Evolutionary conservation across 352 stramenopile genomes (phyloP).

Genomic region (Thalassiosira allenii): DNA sequence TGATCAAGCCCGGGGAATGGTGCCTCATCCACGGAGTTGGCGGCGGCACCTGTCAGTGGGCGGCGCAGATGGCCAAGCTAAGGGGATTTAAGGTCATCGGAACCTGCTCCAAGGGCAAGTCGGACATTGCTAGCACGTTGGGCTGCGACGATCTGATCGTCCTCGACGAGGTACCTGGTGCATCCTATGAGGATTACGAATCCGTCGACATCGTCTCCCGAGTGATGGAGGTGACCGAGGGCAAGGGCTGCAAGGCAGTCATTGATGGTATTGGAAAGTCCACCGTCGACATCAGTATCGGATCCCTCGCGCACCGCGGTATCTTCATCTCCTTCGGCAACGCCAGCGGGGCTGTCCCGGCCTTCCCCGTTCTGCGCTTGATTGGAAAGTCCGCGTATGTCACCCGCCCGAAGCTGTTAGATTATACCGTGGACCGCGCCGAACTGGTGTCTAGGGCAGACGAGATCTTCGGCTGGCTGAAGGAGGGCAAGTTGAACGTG

Average conservation of each 20-base stretch:
- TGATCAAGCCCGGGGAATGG: conserved; percentile 84
- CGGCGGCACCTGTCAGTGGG: conserved; percentile 86
- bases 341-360: conserved; percentile 83
- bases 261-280: conserved; percentile 86
- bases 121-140: conserved; percentile 58
- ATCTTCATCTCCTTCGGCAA: conserved; percentile 88
- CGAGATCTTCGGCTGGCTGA: conserved; percentile 84
- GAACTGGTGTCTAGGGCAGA: conserved; percentile 77
- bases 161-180: conserved; percentile 63
- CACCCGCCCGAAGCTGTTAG: conserved; percentile 84
- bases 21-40: conserved; percentile 85
- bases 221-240: conserved; percentile 84
- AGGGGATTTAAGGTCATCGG: conserved; percentile 85
- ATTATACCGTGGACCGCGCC: conserved; percentile 78
- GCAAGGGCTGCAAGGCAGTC: conserved; percentile 76
- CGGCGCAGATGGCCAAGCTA: conserved; percentile 85
- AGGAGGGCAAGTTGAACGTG: conserved; percentile 83
- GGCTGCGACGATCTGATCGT: conserved; percentile 83
- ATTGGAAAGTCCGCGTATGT: conserved; percentile 85
- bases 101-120: conserved; percentile 80
- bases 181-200: neutral
- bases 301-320: conserved; percentile 77
- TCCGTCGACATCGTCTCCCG: conserved; percentile 3
- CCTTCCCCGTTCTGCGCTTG: conserved; percentile 83
- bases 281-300: conserved; percentile 83